Conservation (phyloP, 495 filamentous ascomycete genomes). For the Xylaria bambusicola region DNA sequence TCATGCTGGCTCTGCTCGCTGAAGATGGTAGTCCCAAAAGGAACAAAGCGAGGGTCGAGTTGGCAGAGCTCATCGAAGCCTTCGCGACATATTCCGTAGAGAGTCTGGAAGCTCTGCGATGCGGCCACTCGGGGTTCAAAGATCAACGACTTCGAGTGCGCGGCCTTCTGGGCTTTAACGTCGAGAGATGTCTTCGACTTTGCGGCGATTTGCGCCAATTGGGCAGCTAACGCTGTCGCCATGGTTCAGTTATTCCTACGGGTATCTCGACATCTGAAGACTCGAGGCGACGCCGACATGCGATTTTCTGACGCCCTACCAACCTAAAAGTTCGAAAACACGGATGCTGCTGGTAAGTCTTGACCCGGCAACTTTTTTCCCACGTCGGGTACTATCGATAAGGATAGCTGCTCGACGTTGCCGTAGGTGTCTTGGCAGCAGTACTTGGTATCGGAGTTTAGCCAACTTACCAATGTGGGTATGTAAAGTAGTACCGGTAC, state of each 20-base stretch:
- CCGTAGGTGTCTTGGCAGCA: too few species aligned
- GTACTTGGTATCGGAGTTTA: too few species aligned
- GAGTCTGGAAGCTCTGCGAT: conserved; percentile 81
- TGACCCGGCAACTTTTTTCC: conserved; percentile 22
- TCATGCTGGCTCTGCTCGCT: conserved; percentile 86
- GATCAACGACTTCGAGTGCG: conserved; percentile 88
- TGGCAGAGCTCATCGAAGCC: conserved; percentile 88
- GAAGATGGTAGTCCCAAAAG: conserved; percentile 74
- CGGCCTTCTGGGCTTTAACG: conserved; percentile 82
- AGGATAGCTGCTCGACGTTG: too few species aligned
- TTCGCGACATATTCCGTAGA: conserved; percentile 83
- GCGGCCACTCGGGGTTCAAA: conserved; percentile 81
- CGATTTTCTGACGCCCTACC: background rate
- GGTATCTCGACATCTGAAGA: conserved; percentile 9
- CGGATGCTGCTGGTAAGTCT: background rate
- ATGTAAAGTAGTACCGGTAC: too few species aligned
- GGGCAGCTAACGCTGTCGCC: conserved; percentile 75
- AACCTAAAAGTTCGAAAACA: background rate
- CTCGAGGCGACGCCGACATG: background rate
- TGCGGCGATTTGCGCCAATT: conserved; percentile 77
- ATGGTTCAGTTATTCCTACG: conserved; percentile 47
- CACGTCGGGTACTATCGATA: conserved; percentile 16
- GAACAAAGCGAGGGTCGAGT: conserved; percentile 72
- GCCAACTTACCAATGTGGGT: too few species aligned
- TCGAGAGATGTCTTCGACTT: conserved; percentile 79